Base-by-base conservation (phyloP, 179 eudicot genomes). In the Drosera spatulata region DNA sequence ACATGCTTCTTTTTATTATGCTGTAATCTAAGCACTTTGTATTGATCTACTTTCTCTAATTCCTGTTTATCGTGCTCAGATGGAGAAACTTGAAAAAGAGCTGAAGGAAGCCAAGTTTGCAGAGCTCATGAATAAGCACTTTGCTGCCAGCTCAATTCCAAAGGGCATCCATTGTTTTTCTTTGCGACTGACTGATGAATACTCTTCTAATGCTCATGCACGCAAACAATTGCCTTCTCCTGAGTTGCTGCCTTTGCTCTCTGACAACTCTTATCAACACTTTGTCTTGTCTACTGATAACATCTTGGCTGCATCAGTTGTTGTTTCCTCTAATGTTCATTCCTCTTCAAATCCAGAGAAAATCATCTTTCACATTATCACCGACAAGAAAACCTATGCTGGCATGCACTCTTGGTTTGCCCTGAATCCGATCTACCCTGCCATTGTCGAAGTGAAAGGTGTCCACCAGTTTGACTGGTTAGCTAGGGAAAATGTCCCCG, bases 381-480 rank as follows among this genome's bases (percentile, higher is more conserved):
- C 99, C 51, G 99, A 93, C 74, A 93, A 90, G 77, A 93, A 93
- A 83, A 93, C 99, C 42, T 93, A 85, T 75, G 95, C 99, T 15
- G 97, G 91, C 66, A 90, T 93, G 97, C 99, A 93, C 66, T 90
- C 99, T 41, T 93, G 99, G 99, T 93, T 93, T 75, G 91, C 99
- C 39, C 61, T 93, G 48, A 82, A 93, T 76, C 82, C 94, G 50
- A 68, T 82, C 59, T 75, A 82, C 58, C 97, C 99, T 64, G 97
- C 99, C 45, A 77, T 85, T 60, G 76, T 93, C 63, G 97, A 93
- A 72, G 99, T 93, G 39, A 93, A 83, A 77, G 91, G 97, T 66
- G 88, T 93, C 64, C 97, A 90, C 74, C 99, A 93, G 66, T 93
- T 93, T 82, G 97, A 93, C 59, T 93, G 99, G 97, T 73, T 93